A percentile compares a stretch with the other conserved stretches of the same genome.
These are phyloP conservation scores for Sorghum bicolor DNA, from an alignment of 176 grass and related monocot genomes.

Conservation along the genomic window DNA sequence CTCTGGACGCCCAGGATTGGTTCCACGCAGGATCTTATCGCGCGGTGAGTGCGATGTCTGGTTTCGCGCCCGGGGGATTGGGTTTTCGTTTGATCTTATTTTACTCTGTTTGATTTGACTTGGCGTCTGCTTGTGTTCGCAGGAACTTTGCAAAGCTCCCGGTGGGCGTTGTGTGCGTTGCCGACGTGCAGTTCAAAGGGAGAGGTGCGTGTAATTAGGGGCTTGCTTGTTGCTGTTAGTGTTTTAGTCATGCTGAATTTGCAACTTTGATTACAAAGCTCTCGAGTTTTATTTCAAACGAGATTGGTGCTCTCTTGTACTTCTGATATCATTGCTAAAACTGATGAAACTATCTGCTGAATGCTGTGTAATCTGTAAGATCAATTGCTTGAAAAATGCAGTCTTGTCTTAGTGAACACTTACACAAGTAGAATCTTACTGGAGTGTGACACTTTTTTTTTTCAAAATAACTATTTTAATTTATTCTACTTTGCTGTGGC, in stretches of 20 bases:
- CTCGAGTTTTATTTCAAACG: background rate
- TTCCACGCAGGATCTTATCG: slow-evolving; percentile 78
- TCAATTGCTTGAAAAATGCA: background rate
- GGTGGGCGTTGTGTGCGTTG: slow-evolving; percentile 67
- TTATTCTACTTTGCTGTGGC: background rate
- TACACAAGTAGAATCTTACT: background rate
- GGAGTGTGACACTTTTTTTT: background rate
- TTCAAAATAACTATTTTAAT: background rate
- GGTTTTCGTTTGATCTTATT: background rate
- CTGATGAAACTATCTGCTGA: background rate
- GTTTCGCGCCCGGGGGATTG: background rate
- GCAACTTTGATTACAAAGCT: background rate
- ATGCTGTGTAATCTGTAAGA: background rate
- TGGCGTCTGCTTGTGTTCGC: background rate
- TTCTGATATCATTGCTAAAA: background rate
- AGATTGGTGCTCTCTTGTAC: background rate
- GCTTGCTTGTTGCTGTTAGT: background rate
- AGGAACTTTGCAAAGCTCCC: slow-evolving; percentile 88
- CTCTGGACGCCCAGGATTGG: slow-evolving; percentile 82
- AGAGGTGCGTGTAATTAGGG: slow-evolving; percentile 52
- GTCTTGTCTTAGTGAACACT: background rate
- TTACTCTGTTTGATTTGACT: background rate
- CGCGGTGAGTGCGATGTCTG: slow-evolving; percentile 36
- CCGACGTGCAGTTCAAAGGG: slow-evolving; percentile 83
- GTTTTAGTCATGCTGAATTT: background rate